Evolutionary conservation across 2,329 filamentous ascomycete species (phyloP).

Genomic region (Penicillium sp.): DNA sequence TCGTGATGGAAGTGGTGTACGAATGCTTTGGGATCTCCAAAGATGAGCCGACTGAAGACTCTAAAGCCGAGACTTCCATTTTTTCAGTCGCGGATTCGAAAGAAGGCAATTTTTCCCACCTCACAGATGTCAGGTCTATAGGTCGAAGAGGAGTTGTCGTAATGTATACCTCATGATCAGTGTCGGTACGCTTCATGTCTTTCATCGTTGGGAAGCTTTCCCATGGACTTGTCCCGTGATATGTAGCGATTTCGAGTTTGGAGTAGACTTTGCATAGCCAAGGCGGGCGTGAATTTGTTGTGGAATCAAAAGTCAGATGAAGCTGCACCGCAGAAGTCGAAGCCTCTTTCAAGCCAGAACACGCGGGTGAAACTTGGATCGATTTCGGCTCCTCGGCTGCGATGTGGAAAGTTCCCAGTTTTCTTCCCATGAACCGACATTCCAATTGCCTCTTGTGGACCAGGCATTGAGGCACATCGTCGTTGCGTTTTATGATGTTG

Average conservation of each 20-base stretch:
- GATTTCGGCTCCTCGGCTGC: constrained; percentile 2
- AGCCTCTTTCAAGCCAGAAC: background rate
- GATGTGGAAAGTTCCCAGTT: constrained; percentile 1
- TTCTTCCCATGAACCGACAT: background rate
- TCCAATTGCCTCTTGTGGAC: background rate
- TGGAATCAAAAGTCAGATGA: constrained; percentile 6
- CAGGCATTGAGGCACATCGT: background rate
- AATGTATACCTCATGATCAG: constrained; percentile 3
- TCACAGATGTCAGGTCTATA: background rate
- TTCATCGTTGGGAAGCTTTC: constrained; percentile 3
- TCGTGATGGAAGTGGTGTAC: constrained; percentile 2
- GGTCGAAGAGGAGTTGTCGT: constrained; percentile 1
- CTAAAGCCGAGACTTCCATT: background rate
- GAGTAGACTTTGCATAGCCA: constrained; percentile 3
- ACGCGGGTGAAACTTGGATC: background rate
- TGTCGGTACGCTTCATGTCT: background rate
- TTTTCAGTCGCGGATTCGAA: background rate
- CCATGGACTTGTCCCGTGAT: constrained; percentile 7
- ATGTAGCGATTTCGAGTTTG: constrained; percentile 5
- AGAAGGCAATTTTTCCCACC: constrained; percentile 8
- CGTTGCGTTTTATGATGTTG: background rate
- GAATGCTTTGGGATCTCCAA: background rate
- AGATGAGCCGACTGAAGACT: constrained; percentile 1
- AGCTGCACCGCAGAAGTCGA: constrained; percentile 2
- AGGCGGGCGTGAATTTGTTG: constrained; percentile 3